A percentile compares a stretch with the other conserved stretches of the same genome.
phyloP scores from a whole-genome alignment of 1,284 basidiomycete genomes.

The Paramarasmius palmivorus region DNA sequence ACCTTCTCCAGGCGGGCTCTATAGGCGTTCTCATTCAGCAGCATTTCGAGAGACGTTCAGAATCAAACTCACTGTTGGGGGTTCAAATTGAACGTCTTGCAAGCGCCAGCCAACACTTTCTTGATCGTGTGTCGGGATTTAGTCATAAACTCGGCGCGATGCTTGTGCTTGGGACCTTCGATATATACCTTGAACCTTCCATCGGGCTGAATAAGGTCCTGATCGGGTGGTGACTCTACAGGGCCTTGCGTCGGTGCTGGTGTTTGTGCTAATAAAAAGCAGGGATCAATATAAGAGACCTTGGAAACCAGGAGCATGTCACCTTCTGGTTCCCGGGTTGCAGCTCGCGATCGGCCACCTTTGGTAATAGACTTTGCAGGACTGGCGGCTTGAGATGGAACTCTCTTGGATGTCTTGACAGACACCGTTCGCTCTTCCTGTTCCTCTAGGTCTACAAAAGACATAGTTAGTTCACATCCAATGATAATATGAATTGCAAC shows the following conservation, averaged over 20 bases:
- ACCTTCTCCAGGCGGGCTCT: constrained; percentile 26
- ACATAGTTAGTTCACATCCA: too few relatives aligned
- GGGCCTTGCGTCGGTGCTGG: constrained; percentile 6
- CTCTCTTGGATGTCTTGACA: too few relatives aligned
- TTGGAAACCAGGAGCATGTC: too few relatives aligned
- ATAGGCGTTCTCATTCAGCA: not conserved
- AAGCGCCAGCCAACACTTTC: constrained; percentile 42
- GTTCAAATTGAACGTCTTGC: constrained; percentile 42
- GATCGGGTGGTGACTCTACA: not conserved
- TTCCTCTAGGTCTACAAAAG: too few relatives aligned
- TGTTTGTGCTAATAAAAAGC: not conserved
- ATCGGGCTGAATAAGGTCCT: not conserved
- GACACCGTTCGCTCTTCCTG: too few relatives aligned
- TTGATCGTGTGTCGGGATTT: constrained; percentile 41
- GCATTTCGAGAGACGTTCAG: not conserved
- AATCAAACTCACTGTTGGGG: constrained; percentile 26
- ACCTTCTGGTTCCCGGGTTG: too few relatives aligned
- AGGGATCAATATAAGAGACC: too few relatives aligned
- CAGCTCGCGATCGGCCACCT: too few relatives aligned
- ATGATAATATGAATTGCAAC: too few relatives aligned
- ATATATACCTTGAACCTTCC: constrained; percentile 37
- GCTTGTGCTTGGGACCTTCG: constrained; percentile 24
- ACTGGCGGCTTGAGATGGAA: too few relatives aligned
- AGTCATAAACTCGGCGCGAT: constrained; percentile 42
- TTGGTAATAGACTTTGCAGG: too few relatives aligned